Evolutionary conservation across 139 green algal species (phyloP).

Genomic region (Parachlorella kessleri): DNA sequence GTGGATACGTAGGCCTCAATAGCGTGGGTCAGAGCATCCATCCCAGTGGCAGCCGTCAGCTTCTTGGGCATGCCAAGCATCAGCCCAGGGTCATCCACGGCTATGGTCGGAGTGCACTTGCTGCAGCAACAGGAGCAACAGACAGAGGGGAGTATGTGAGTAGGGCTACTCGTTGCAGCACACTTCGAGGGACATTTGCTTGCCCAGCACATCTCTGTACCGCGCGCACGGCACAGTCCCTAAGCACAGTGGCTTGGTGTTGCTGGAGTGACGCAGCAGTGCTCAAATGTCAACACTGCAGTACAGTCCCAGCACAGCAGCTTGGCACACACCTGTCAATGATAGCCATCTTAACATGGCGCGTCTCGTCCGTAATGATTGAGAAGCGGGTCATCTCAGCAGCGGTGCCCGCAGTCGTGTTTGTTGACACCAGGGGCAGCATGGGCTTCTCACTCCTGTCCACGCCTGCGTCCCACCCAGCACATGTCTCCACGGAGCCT

Average conservation of each 20-base stretch:
- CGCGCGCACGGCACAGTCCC: too few relatives aligned
- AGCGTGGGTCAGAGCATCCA: conserved; percentile 36
- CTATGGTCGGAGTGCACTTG: conserved; percentile 26
- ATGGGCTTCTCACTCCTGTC: conserved; percentile 3
- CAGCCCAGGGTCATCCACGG: conserved; percentile 27
- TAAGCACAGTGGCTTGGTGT: too few relatives aligned
- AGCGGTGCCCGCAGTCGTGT: conserved; percentile 29
- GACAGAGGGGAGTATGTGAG: too few relatives aligned
- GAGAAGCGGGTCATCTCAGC: conserved; percentile 34
- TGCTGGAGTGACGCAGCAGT: too few relatives aligned
- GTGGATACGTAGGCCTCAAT: conserved; percentile 20
- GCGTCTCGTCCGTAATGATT: conserved; percentile 22
- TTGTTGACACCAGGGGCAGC: conserved; percentile 14
- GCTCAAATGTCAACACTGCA: too few relatives aligned
- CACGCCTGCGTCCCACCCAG: conserved; percentile 14
- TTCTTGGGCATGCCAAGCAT: conserved; percentile 7
- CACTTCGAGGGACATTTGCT: too few relatives aligned
- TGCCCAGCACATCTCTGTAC: too few relatives aligned
- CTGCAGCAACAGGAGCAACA: too few relatives aligned
- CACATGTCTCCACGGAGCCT: too few relatives aligned
- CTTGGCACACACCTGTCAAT: conserved; percentile 15
- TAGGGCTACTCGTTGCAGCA: too few relatives aligned
- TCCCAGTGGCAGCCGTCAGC: conserved; percentile 40
- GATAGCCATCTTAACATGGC: conserved; percentile 32
- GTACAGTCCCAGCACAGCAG: too few relatives aligned